phyloP scores from a whole-genome alignment of 495 filamentous ascomycete species.

The Xylaria curta region DNA sequence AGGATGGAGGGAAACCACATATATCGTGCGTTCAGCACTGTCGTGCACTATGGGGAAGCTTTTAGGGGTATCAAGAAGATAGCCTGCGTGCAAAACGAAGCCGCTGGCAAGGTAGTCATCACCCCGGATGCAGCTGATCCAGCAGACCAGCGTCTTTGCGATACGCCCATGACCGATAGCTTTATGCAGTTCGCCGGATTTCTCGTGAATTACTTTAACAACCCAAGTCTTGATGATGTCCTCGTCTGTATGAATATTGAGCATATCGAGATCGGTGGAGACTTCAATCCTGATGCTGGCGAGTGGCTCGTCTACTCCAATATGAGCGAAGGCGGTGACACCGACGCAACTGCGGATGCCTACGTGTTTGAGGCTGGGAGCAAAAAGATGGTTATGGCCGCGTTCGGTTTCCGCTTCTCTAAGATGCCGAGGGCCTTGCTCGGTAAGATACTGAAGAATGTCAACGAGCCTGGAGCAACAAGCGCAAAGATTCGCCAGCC shows the following conservation, averaged over 20 bases:
- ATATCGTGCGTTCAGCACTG: conserved; percentile 37
- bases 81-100: conserved; percentile 32
- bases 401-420: conserved; percentile 28
- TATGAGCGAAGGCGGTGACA: conserved; percentile 30
- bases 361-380: conserved; percentile 38
- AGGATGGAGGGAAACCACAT: conserved; percentile 30
- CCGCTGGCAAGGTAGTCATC: conserved; percentile 33
- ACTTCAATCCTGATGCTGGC: conserved; percentile 30
- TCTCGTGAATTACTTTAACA: conserved; percentile 38
- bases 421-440: conserved; percentile 29
- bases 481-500: conserved; percentile 4
- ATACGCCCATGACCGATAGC: conserved; percentile 41
- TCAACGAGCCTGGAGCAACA: conserved; percentile 16
- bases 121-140: conserved; percentile 17
- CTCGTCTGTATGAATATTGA: conserved; percentile 33
- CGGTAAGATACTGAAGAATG: conserved; percentile 25
- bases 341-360: conserved; percentile 38
- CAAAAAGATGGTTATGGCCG: conserved; percentile 31
- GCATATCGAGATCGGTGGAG: conserved; percentile 36
- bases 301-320: conserved; percentile 40
- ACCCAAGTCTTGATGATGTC: conserved; percentile 39
- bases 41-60: conserved; percentile 37
- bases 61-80: conserved; percentile 39
- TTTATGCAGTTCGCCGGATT: conserved; percentile 50
- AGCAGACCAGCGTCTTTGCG: conserved; percentile 35